Percentiles rank a stretch among this genome's conserved stretches.
phyloP scores from a whole-genome alignment of 2,329 filamentous ascomycete species.

The Neonectria ditissima region DNA sequence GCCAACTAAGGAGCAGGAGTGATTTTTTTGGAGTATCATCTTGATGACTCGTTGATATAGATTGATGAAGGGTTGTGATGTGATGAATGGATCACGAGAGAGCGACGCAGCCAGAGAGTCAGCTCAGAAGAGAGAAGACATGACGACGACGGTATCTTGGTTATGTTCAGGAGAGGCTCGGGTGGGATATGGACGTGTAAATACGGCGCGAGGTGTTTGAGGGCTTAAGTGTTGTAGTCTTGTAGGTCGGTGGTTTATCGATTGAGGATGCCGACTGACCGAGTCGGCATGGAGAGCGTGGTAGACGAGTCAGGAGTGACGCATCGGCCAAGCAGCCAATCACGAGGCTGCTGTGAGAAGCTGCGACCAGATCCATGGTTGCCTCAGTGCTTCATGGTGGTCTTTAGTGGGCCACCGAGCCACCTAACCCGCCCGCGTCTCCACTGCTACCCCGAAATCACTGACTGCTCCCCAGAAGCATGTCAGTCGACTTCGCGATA shows the following conservation, averaged over 20 bases:
- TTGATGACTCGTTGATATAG: slow-evolving; percentile 32
- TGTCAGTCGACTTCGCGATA: not conserved
- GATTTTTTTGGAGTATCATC: slow-evolving; percentile 43
- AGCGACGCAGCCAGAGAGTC: slow-evolving; percentile 33
- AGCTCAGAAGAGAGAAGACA: slow-evolving; percentile 39
- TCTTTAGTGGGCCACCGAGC: not conserved
- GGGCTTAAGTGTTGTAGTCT: slow-evolving; percentile 9
- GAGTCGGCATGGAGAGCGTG: slow-evolving; percentile 18
- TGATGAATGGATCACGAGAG: slow-evolving; percentile 35
- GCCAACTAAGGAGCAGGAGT: slow-evolving; percentile 29
- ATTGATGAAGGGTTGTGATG: slow-evolving; percentile 30
- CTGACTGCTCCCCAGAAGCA: slow-evolving; percentile 11
- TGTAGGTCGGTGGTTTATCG: slow-evolving; percentile 6
- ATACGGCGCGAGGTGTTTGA: slow-evolving; percentile 9
- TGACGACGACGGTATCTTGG: slow-evolving; percentile 31
- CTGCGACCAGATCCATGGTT: slow-evolving; percentile 31
- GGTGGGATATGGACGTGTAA: not conserved
- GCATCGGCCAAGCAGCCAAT: slow-evolving; percentile 44
- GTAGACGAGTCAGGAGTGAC: slow-evolving; percentile 43
- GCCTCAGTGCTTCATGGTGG: slow-evolving; percentile 24
- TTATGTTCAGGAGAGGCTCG: not conserved
- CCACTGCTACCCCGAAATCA: slow-evolving; percentile 17
- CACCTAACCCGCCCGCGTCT: not conserved
- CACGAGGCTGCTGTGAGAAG: slow-evolving; percentile 30
- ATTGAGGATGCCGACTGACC: slow-evolving; percentile 22